Base-by-base conservation (phyloP, 2,329 filamentous ascomycete species). In the Cryphonectria parasitica region DNA sequence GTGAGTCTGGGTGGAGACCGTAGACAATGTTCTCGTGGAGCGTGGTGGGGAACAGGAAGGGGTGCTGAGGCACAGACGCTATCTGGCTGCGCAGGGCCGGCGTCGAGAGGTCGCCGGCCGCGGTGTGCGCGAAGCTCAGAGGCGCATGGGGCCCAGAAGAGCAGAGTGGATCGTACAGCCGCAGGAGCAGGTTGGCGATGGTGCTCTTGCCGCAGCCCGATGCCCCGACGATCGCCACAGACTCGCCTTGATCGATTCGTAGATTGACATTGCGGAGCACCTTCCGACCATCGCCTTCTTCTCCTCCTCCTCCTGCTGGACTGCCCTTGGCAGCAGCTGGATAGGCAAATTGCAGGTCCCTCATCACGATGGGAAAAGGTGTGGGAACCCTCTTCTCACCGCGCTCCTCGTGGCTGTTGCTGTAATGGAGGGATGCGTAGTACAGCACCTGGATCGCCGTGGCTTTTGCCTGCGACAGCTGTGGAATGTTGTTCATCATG, bases 131-230 rank as follows among this genome's bases (percentile, higher is more conserved):
- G 74, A 94, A 89, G 1, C 84, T 87, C 2, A 94, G 79, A 0
- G 86, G 79, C 52, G 80, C 76, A 8, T 10, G 49, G n/a, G 31
- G 31, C n/a, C 28, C 17, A 39, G 31, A n/a, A 22, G 3, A 43
- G 10, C 19, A 34, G 3, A 70, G 43, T 0, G 86, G 84, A 1
- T 79, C 74, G 74, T 96, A 94, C 0, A 98, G 84, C 0, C 91
- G 89, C 4, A 97, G 82, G 0, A 98, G 83, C 0, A 98, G 82
- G 0, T 91, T 88, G 0, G 91, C 86, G 49, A 98, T 85, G 0
- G 95, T 98, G 19, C 92, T 95, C 81, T 99, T 98, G 0, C 96
- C 95, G n/a, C 91, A 93, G 0, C 96, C 95, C 0, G 94, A 97
- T 0, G 88, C 82, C 0, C 95, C 95, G 2, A 97, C 94, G 28